Evolutionary conservation across 345 rosid species (phyloP).

Genomic region (Eucalyptus pumila): DNA sequence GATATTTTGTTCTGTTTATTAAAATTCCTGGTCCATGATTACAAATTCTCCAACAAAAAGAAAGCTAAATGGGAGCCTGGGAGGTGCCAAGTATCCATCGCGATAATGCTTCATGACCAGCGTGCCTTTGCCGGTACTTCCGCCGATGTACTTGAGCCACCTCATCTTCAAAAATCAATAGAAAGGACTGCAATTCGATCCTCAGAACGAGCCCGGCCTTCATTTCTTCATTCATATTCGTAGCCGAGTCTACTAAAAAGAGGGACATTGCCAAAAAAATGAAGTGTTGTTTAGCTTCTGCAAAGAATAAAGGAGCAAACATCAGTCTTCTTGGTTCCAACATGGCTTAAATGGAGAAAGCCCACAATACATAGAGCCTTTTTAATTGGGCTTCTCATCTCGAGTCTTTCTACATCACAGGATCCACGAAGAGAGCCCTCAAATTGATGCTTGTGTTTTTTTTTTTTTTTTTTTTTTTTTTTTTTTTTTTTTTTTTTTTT

Average conservation of each 20-base stretch:
- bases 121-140: neutral
- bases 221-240: neutral
- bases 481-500: fast-evolving
- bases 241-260: neutral
- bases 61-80: neutral
- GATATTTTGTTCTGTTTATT: neutral
- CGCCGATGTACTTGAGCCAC: neutral
- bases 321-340: neutral
- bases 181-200: neutral
- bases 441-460: neutral
- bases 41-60: neutral
- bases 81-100: neutral
- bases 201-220: neutral
- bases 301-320: neutral
- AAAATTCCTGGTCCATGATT: neutral
- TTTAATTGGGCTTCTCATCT: neutral
- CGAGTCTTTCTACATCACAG: neutral
- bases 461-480: no score
- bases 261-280: neutral
- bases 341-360: neutral
- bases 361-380: neutral
- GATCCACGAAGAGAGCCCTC: neutral
- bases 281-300: neutral
- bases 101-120: neutral
- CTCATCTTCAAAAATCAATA: neutral